phyloP scores from a whole-genome alignment of 2,329 filamentous ascomycete genomes.

The Fusarium palustre region DNA sequence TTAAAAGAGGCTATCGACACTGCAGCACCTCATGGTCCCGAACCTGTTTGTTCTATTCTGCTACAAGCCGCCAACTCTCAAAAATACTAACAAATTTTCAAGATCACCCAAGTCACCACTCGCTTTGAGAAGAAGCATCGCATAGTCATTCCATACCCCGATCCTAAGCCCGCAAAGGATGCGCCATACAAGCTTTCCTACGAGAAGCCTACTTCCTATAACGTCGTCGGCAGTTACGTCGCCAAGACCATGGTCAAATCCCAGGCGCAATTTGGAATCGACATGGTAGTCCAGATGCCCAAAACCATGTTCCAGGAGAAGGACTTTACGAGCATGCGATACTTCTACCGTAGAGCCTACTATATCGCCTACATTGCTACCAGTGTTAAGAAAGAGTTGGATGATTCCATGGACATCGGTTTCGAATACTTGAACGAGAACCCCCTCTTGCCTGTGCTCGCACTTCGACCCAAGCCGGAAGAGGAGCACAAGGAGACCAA shows the following conservation, averaged over 20 bases:
- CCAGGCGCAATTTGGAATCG: slow-evolving; percentile 71
- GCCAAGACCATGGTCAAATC: slow-evolving; percentile 78
- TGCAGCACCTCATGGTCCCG: slow-evolving; percentile 61
- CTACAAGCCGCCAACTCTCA: background rate
- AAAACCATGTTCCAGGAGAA: slow-evolving; percentile 86
- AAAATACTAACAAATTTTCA: slow-evolving; percentile 33
- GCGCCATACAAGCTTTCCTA: slow-evolving; percentile 86
- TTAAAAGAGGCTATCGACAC: slow-evolving; percentile 66
- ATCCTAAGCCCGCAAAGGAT: slow-evolving; percentile 80
- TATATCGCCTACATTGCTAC: slow-evolving; percentile 86
- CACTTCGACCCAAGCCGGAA: slow-evolving; percentile 54
- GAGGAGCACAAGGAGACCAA: slow-evolving; percentile 32
- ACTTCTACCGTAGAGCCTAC: slow-evolving; percentile 94
- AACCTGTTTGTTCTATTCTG: slow-evolving; percentile 59
- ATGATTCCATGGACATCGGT: slow-evolving; percentile 65
- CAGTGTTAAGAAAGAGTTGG: slow-evolving; percentile 70
- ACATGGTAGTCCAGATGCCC: slow-evolving; percentile 91
- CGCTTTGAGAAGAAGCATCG: slow-evolving; percentile 75
- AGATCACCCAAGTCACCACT: slow-evolving; percentile 77
- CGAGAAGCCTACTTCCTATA: slow-evolving; percentile 79
- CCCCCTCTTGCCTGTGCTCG: slow-evolving; percentile 76
- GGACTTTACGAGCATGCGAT: slow-evolving; percentile 91
- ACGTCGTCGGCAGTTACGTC: slow-evolving; percentile 89
- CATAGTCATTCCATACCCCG: slow-evolving; percentile 84
- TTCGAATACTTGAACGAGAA: slow-evolving; percentile 80